phyloP scores from a whole-genome alignment of 495 filamentous ascomycete species.

The Astrothelium macrocarpum region DNA sequence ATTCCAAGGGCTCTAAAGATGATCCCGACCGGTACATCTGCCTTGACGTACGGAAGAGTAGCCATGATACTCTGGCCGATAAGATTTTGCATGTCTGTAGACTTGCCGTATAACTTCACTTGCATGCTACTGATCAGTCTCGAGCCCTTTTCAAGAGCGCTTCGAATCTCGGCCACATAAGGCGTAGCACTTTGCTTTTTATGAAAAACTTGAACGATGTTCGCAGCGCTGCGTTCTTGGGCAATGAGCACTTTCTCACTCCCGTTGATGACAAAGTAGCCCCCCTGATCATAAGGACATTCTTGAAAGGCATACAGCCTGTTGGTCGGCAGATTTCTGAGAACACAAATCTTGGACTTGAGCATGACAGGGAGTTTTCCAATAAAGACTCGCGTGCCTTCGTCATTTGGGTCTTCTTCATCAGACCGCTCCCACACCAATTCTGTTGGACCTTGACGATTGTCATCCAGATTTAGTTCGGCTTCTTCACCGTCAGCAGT shows the following conservation, averaged over 20 bases:
- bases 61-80: constrained; percentile 82
- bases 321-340: constrained; percentile 70
- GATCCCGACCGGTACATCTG: constrained; percentile 84
- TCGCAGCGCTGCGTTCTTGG: constrained; percentile 92
- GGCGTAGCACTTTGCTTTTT: constrained; percentile 86
- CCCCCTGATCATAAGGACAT: constrained; percentile 94
- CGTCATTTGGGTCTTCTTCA: constrained; percentile 25
- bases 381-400: constrained; percentile 58
- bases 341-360: constrained; percentile 84
- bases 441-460: constrained; percentile 49
- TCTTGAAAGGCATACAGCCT: constrained; percentile 80
- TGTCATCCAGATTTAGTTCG: constrained; percentile 41
- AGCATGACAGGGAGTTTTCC: constrained; percentile 97
- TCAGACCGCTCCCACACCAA: constrained; percentile 47
- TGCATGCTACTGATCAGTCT: constrained; percentile 82
- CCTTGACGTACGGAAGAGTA: constrained; percentile 84
- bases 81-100: constrained; percentile 62
- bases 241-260: constrained; percentile 98
- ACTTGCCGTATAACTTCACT: constrained; percentile 79
- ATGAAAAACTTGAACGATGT: constrained; percentile 98
- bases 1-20: constrained; percentile 94
- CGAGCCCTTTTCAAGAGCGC: constrained; percentile 91
- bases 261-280: constrained; percentile 99
- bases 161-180: constrained; percentile 90
- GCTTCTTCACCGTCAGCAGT: constrained; percentile 47